Conservation (phyloP, 306 rosid genomes). For the Prunus armeniaca region DNA sequence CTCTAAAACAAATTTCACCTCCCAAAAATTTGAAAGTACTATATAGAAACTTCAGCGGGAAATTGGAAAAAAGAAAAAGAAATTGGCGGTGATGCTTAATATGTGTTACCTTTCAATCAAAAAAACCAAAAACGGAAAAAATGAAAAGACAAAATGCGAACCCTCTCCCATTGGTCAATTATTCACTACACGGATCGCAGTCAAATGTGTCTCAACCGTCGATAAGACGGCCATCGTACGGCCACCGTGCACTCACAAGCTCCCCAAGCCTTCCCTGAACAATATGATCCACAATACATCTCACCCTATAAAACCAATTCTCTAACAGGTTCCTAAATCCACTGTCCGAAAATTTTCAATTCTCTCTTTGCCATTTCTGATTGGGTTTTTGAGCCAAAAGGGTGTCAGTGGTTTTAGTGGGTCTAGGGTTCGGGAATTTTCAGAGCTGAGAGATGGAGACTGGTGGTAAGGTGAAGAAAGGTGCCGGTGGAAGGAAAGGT, state of each 20-base stretch:
- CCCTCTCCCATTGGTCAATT: conserved; percentile 37
- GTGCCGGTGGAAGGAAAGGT: conserved; percentile 62
- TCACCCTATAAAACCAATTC: conserved; percentile 26
- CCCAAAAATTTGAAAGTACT: not conserved
- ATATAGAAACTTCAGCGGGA: conserved; percentile 6
- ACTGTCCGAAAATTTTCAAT: not conserved
- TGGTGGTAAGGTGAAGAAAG: conserved; percentile 54
- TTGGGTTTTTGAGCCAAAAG: not conserved
- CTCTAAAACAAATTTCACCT: not conserved
- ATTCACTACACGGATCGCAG: conserved; percentile 38
- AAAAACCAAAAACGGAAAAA: not conserved
- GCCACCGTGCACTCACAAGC: not conserved
- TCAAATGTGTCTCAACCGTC: conserved; percentile 11
- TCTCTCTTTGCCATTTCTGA: not conserved
- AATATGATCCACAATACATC: not conserved
- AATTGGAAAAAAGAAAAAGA: not conserved
- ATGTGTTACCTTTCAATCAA: not conserved
- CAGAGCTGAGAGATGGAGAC: conserved; percentile 40
- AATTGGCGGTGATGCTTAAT: not conserved
- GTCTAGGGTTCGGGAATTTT: not conserved
- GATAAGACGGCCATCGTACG: conserved; percentile 44
- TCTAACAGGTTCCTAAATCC: not conserved
- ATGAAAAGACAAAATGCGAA: not conserved
- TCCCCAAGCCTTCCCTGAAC: not conserved
- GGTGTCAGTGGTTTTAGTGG: not conserved